These are phyloP conservation scores for Bruguiera sexangula DNA, from an alignment of 345 rosid genomes.

Conservation along the genomic window DNA sequence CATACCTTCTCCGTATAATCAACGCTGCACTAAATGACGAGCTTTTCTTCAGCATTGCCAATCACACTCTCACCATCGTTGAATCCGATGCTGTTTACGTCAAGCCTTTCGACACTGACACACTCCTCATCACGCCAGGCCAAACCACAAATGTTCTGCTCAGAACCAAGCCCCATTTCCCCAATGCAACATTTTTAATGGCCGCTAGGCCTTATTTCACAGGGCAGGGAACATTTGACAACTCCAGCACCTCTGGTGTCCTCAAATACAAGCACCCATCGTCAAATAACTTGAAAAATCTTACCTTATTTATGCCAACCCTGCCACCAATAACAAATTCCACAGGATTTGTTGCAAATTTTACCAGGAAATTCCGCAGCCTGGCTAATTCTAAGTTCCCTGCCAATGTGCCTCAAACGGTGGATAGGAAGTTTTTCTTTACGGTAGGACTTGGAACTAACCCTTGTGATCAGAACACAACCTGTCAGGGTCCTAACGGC, in stretches of 20 bases:
- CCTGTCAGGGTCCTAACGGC: slow-evolving; percentile 28
- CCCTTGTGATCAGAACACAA: slow-evolving; percentile 23
- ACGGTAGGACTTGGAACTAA: slow-evolving; percentile 24
- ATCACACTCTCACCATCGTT: slow-evolving; percentile 22
- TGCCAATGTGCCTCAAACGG: slow-evolving; percentile 24
- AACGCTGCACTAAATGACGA: slow-evolving; percentile 35
- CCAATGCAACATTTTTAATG: slow-evolving; percentile 27
- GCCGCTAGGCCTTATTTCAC: slow-evolving; percentile 26
- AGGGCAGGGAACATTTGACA: slow-evolving; percentile 22
- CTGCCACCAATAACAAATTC: slow-evolving; percentile 17
- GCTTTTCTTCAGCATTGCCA: slow-evolving; percentile 31
- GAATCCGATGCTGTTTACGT: slow-evolving; percentile 26
- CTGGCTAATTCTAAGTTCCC: slow-evolving; percentile 18
- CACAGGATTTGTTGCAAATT: slow-evolving; percentile 20
- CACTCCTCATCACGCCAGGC: slow-evolving; percentile 23
- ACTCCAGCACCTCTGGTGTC: slow-evolving; percentile 19
- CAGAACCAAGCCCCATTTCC: slow-evolving; percentile 22
- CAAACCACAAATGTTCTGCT: slow-evolving; percentile 31
- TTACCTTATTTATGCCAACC: slow-evolving; percentile 14
- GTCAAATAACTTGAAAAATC: not conserved
- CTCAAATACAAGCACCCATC: slow-evolving; percentile 20
- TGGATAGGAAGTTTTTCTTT: slow-evolving; percentile 23
- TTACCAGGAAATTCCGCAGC: slow-evolving; percentile 22
- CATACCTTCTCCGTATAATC: slow-evolving; percentile 28
- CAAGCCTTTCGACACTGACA: slow-evolving; percentile 22